Percentiles rank a stretch among this genome's conserved stretches.
Conservation (phyloP, 495 filamentous ascomycete species). For the Hypoxylon fuscum region DNA sequence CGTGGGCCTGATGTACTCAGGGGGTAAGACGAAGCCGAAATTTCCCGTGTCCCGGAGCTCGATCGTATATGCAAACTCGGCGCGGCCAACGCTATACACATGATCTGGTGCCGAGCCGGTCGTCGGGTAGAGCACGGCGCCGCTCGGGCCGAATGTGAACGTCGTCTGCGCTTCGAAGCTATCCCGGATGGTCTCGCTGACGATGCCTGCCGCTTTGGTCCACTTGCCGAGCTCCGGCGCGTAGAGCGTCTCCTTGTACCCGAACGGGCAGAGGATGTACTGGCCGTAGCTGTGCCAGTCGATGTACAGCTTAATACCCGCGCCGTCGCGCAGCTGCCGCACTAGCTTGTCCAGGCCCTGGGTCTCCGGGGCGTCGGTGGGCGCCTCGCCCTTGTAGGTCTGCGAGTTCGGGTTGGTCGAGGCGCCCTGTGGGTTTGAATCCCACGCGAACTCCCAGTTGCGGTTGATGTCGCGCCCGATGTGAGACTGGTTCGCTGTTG, state of each 20-base stretch:
- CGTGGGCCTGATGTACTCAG: constrained; percentile 53
- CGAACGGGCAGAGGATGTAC: constrained; percentile 32
- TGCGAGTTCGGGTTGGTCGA: constrained; percentile 59
- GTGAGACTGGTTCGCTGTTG: constrained; percentile 42
- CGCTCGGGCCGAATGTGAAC: constrained; percentile 58
- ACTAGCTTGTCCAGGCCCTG: constrained; percentile 40
- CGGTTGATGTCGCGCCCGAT: constrained; percentile 62
- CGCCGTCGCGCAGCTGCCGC: constrained; percentile 48
- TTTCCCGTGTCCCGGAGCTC: constrained; percentile 58
- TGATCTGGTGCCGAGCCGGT: constrained; percentile 59
- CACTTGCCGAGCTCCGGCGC: constrained; percentile 56
- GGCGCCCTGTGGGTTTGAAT: constrained; percentile 49
- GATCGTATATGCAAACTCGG: constrained; percentile 57
- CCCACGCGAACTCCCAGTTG: constrained; percentile 62
- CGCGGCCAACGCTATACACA: constrained; percentile 52
- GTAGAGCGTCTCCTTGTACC: constrained; percentile 36
- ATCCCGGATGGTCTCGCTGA: constrained; percentile 50
- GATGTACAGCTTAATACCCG: constrained; percentile 58
- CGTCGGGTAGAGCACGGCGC: constrained; percentile 58
- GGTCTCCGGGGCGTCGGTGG: constrained; percentile 42
- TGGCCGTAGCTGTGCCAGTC: constrained; percentile 63
- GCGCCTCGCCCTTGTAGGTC: constrained; percentile 52
- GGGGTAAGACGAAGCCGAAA: constrained; percentile 60
- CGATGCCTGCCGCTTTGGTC: constrained; percentile 42
- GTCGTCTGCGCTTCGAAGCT: constrained; percentile 48